A percentile compares a stretch with the other conserved stretches of the same genome.
These are phyloP conservation scores for Chloranthus sessilifolius DNA, from an alignment of 164 flowering plant genomes.

Conservation along the genomic window DNA sequence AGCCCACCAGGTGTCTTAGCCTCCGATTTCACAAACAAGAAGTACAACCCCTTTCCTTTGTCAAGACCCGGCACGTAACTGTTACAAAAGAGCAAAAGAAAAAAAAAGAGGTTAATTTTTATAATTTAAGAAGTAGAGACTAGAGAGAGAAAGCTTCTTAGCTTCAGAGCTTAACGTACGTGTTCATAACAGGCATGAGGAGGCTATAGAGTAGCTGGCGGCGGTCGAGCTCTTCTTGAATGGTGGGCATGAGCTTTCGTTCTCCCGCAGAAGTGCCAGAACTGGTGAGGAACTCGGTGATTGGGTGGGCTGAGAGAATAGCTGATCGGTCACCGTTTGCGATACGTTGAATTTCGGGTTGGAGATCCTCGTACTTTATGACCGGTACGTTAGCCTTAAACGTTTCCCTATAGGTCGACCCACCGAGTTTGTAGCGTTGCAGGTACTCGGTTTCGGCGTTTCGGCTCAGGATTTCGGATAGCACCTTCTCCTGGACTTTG, in stretches of 20 bases:
- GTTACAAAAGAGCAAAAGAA: background rate
- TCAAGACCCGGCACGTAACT: constrained; percentile 38
- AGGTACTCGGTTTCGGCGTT: constrained; percentile 39
- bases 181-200: constrained; percentile 43
- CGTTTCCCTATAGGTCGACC: constrained; percentile 27
- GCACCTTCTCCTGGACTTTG: constrained; percentile 26
- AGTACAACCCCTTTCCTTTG: constrained; percentile 40
- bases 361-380: constrained; percentile 35
- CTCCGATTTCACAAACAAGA: constrained; percentile 31
- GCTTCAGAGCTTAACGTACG: constrained; percentile 16
- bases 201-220: constrained; percentile 34
- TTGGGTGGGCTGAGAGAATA: constrained; percentile 32
- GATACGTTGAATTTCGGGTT: constrained; percentile 37
- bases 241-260: constrained; percentile 40
- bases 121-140: too few species aligned
- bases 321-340: constrained; percentile 44
- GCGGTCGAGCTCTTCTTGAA: constrained; percentile 34
- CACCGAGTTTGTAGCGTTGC: constrained; percentile 12
- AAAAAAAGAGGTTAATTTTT: background rate
- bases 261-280: constrained; percentile 48
- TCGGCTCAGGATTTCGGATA: constrained; percentile 28
- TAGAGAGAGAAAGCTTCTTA: too few species aligned
- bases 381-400: constrained; percentile 34
- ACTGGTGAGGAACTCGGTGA: constrained; percentile 43
- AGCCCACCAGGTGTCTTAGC: constrained; percentile 40